phyloP scores from a whole-genome alignment of 331 rosid genomes.

The Spiraea crenata region DNA sequence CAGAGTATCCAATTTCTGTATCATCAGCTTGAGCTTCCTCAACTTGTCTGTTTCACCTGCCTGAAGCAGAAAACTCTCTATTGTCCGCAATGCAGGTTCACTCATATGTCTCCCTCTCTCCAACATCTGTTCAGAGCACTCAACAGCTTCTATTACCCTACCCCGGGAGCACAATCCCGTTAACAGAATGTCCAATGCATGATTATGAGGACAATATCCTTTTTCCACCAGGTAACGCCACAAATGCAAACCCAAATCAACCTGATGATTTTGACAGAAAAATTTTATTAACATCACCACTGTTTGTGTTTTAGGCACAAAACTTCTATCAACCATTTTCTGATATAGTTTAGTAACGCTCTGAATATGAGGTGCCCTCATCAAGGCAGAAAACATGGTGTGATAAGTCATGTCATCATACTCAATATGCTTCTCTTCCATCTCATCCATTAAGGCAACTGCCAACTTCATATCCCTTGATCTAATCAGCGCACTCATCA shows the following conservation, averaged over 20 bases:
- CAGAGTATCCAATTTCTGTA: constrained; percentile 47
- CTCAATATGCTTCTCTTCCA: constrained; percentile 54
- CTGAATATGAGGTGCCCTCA: constrained; percentile 46
- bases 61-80: constrained; percentile 57
- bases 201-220: constrained; percentile 85
- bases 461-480: constrained; percentile 56
- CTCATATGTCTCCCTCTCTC: constrained; percentile 88
- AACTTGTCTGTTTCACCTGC: constrained; percentile 49
- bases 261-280: constrained; percentile 57
- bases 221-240: constrained; percentile 68
- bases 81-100: constrained; percentile 50
- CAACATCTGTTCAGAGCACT: constrained; percentile 67
- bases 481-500: constrained; percentile 57
- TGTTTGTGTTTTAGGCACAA: constrained; percentile 68
- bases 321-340: constrained; percentile 56
- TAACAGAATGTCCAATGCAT: constrained; percentile 74
- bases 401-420: constrained; percentile 71
- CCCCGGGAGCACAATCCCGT: constrained; percentile 79
- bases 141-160: constrained; percentile 58
- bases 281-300: constrained; percentile 67
- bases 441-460: constrained; percentile 56
- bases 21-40: constrained; percentile 58
- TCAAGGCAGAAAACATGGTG: constrained; percentile 57
- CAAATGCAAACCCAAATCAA: constrained; percentile 62
- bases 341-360: constrained; percentile 49